Base-by-base conservation (phyloP, 257 asterid species). In the Solanum ahanhuiri region DNA sequence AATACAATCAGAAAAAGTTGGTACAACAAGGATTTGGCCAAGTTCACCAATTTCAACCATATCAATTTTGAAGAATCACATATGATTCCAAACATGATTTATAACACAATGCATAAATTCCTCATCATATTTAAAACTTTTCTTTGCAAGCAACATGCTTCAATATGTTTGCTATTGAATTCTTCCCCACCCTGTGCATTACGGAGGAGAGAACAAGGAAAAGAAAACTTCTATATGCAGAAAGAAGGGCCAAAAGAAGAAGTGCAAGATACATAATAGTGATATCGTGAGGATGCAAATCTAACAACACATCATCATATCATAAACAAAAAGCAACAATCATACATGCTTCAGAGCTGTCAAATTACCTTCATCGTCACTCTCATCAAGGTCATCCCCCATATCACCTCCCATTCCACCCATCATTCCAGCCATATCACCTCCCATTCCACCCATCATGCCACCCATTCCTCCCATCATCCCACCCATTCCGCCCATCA, bases 311-410 rank as follows among this genome's bases (percentile, higher is more conserved):
- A 34, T 18, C 70, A 30, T 11, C 70, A 89, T 33, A 30, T 11
- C 70, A 89, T 33, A 86, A 41, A 43, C n/a, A 37, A 23, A 79
- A 25, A 86, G 8, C 39, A 12, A 17, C 12, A 64, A 66, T 82
- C 45, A 86, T 28, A 17, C 60, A 7, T 66, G 81, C 4, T 87
- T 83, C 66, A 83, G 43, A 63, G 69, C 12, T 72, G 17, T 2
- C 4, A 34, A 81, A 54, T 84, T 95, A 96, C 99, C 99, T 93
- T 95, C 99, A 64, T 96, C 98, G 41, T 95, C 98, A 67, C 96
- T 93, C 43, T 93, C 96, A 12, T 95, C 98, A 70, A 91, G 90
- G 87, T 93, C 97, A 71, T 92, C 94, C n/a, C 94, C 95, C 91
- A 91, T 86, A 48, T 70, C 91, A 79, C 85, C 92, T 0, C 92